A percentile compares a stretch with the other conserved stretches of the same genome.
Evolutionary conservation across 306 rosid species (phyloP).

Genomic region (Acacia crassicarpa): DNA sequence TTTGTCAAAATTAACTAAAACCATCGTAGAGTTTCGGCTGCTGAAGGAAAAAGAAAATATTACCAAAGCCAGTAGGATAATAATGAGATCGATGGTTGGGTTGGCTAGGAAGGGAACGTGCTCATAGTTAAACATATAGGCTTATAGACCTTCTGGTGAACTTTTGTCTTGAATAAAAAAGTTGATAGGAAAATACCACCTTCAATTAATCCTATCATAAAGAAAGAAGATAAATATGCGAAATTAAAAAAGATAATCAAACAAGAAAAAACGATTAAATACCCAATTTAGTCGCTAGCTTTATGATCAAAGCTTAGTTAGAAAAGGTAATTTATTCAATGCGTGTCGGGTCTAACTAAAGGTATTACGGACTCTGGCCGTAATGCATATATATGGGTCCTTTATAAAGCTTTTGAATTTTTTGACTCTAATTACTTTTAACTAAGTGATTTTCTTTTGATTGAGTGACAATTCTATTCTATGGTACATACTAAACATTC

Average conservation of each 20-base stretch:
- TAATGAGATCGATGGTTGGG: background rate
- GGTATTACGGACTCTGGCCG: background rate
- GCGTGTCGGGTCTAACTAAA: background rate
- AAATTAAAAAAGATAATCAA: background rate
- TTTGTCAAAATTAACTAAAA: background rate
- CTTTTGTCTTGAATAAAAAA: constrained; percentile 27
- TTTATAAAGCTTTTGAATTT: background rate
- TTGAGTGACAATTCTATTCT: background rate
- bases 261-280: background rate
- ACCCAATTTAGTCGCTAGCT: background rate
- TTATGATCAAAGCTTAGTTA: background rate
- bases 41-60: background rate
- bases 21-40: background rate
- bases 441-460: background rate
- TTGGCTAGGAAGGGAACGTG: constrained; percentile 22
- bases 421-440: background rate
- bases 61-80: background rate
- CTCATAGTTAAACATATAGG: background rate
- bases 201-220: background rate
- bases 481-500: background rate
- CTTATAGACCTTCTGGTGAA: constrained; percentile 27
- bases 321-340: background rate
- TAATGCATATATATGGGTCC: background rate
- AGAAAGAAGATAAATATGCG: background rate
- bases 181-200: constrained; percentile 35